Conservation (phyloP, 106 monocot genomes). For the Acorus gramineus region DNA sequence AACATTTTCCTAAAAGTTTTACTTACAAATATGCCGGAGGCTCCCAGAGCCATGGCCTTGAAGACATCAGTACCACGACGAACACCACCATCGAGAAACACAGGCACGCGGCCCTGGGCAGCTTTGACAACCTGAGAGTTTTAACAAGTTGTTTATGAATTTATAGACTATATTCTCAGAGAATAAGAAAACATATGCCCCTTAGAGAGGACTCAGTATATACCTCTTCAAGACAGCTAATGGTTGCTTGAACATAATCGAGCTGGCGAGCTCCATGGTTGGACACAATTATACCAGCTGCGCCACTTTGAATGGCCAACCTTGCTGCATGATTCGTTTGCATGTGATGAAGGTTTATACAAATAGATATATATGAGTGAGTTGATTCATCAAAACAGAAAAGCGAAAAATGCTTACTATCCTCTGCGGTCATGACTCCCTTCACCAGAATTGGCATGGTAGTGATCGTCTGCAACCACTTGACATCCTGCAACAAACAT, state of each 20-base stretch:
- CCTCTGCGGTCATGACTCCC: constrained; percentile 62
- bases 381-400: too few relatives aligned
- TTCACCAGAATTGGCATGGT: constrained; percentile 64
- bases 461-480: constrained; percentile 71
- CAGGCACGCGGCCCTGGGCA: constrained; percentile 52
- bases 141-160: not conserved
- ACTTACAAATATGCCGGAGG: constrained; percentile 89
- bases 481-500: constrained; percentile 43
- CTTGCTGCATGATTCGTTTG: constrained; percentile 26
- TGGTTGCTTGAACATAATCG: constrained; percentile 61
- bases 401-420: constrained; percentile 22
- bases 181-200: too few relatives aligned
- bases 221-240: constrained; percentile 66
- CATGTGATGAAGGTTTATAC: too few relatives aligned
- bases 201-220: not conserved
- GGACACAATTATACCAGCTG: constrained; percentile 64
- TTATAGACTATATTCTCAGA: too few relatives aligned
- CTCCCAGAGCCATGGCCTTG: constrained; percentile 88
- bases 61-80: constrained; percentile 91
- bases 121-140: constrained; percentile 51
- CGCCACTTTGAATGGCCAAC: constrained; percentile 48
- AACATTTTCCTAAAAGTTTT: too few relatives aligned
- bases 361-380: too few relatives aligned
- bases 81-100: constrained; percentile 77
- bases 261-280: constrained; percentile 83